These are phyloP conservation scores for Rhodotorula sp. DNA, from an alignment of 1,284 basidiomycete genomes.

Conservation along the genomic window DNA sequence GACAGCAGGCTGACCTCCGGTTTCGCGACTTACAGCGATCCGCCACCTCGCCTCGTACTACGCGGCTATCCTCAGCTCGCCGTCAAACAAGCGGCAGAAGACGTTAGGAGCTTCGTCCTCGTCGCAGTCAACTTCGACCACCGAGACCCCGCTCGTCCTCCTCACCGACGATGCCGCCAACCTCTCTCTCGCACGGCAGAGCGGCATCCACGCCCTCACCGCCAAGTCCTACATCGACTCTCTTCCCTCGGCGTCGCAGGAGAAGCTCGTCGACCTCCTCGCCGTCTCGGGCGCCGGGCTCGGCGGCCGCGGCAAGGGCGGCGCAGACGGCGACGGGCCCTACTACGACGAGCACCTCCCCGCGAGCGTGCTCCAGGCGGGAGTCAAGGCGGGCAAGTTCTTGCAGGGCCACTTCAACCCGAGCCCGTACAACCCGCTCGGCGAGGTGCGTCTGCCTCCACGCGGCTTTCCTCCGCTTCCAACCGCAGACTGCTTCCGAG, in stretches of 20 bases:
- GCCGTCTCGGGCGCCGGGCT: conserved; percentile 60
- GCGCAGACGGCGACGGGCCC: not conserved
- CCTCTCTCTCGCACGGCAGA: conserved; percentile 69
- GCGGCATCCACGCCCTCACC: conserved; percentile 64
- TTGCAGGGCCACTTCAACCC: conserved; percentile 94
- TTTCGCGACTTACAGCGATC: conserved; percentile 61
- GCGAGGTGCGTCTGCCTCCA: conserved; percentile 64
- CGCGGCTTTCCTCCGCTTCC: not conserved
- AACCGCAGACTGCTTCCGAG: too few species aligned
- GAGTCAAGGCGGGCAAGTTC: conserved; percentile 78
- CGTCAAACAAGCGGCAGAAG: conserved; percentile 37
- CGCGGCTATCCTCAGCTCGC: conserved; percentile 65
- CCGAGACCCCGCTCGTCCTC: conserved; percentile 64
- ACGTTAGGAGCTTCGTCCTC: conserved; percentile 8
- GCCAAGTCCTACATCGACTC: conserved; percentile 79
- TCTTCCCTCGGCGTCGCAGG: conserved; percentile 59
- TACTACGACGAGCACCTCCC: conserved; percentile 71
- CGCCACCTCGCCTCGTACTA: conserved; percentile 84
- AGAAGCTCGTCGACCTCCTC: conserved; percentile 74
- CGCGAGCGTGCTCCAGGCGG: conserved; percentile 70
- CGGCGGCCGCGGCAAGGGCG: conserved; percentile 50
- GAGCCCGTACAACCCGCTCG: conserved; percentile 85
- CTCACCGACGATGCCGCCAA: conserved; percentile 90
- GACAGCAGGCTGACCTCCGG: not conserved
- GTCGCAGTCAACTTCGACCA: conserved; percentile 45